Evolutionary conservation across 176 grass and related monocot species (phyloP).

Genomic region (Carex cristatella): DNA sequence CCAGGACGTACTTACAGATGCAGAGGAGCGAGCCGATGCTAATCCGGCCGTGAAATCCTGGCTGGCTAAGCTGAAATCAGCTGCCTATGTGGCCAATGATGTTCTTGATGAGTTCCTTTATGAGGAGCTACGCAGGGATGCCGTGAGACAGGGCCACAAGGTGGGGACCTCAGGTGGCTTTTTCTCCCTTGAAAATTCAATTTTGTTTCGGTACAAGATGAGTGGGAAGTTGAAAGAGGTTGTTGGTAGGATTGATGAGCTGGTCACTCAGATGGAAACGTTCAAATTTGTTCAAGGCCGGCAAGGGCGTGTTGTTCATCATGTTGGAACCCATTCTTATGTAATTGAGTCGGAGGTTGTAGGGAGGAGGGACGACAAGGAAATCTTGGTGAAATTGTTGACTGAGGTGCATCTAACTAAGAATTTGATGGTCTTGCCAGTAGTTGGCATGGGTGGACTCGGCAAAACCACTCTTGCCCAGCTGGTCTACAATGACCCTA

Average conservation of each 20-base stretch:
- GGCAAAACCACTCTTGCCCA: constrained; percentile 41
- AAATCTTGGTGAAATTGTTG: constrained; percentile 14
- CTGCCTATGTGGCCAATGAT: constrained; percentile 28
- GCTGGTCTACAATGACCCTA: constrained; percentile 27
- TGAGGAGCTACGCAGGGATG: constrained; percentile 23
- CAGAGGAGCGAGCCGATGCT: neutral
- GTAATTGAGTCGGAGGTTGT: constrained; percentile 19
- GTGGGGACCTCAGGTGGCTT: neutral
- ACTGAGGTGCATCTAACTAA: neutral
- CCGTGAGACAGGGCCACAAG: neutral
- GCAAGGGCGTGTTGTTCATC: neutral
- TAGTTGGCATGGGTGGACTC: constrained; percentile 39
- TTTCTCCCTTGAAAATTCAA: neutral
- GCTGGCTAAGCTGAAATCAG: constrained; percentile 21
- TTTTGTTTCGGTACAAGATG: constrained; percentile 13
- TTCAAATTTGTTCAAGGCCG: neutral
- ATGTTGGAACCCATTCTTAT: neutral
- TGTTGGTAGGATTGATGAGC: neutral
- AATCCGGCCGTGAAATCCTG: neutral
- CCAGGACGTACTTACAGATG: neutral
- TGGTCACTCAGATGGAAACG: neutral
- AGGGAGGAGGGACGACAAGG: constrained; percentile 23
- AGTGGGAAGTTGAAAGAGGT: constrained; percentile 20
- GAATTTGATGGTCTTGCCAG: constrained; percentile 23
- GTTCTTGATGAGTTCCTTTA: constrained; percentile 35